Base-by-base conservation (phyloP, 148 eudicot species). In the Euryodendron excelsum region DNA sequence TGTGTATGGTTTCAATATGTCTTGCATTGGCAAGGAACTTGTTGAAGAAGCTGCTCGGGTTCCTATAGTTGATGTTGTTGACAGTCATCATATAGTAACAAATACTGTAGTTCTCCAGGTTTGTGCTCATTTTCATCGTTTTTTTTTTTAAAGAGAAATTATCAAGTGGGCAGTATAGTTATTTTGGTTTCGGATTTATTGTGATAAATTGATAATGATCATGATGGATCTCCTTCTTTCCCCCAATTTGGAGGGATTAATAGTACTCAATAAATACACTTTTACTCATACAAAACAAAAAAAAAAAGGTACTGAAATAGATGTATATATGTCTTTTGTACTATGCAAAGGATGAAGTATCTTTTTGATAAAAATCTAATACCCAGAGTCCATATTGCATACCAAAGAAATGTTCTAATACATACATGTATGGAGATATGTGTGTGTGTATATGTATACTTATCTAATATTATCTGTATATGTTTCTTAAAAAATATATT, bases 1-100 rank as follows among this genome's bases (percentile, higher is more conserved):
- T 83, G 94, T 96, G 17, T 96, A 93, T 80, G 99, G 99, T 62
- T 88, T 93, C 77, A 85, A 85, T 82, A 96, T 96, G 98, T 91
- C 98, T 70, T 89, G 88, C 83, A 87, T 93, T 65, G 99, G 98
- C 66, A 87, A 87, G 82, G 98, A 96, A 86, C 90, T 93, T 66
- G 88, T 89, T 65, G 88, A 88, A 82, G 93, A 96, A 79, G 98
- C 97, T 44, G 87, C 97, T 73, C 85, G 82, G 76, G 2, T 85
- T 87, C 99, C 99, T 71, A 90, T 93, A 18, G 90, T 96, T 52
- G 99, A 96, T 85, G 92, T 91, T 48, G 79, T 96, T 52, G 89
- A 90, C 73, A 86, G 89, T 72, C 25, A 72, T 80, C 89, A 93
- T 82, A 82, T 96, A 73, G 88, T 96, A 45, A 96, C 99, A 13